Evolutionary conservation across 805 yeast species (phyloP).

Genomic region (Dipodascus geniculatus): DNA sequence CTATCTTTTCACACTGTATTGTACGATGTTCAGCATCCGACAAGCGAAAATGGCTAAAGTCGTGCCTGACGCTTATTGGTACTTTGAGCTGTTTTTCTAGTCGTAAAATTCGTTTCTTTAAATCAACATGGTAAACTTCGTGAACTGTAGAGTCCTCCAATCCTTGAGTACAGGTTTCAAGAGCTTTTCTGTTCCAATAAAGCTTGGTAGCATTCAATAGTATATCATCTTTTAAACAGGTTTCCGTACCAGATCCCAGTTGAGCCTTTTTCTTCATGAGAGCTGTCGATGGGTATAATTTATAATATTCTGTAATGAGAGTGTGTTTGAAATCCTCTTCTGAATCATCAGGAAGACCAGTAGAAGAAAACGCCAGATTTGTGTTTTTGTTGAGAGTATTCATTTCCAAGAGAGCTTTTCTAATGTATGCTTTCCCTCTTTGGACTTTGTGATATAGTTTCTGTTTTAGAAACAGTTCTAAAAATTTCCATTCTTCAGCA

Average conservation of each 20-base stretch:
- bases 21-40: neutral
- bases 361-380: neutral
- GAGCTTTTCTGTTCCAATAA: neutral
- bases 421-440: slow-evolving; percentile 1
- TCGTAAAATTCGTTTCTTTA: neutral
- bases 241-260: neutral
- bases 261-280: neutral
- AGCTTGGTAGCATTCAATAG: neutral
- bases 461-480: slow-evolving; percentile 1
- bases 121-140: neutral
- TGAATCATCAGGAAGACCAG: neutral
- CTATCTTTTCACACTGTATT: neutral
- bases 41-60: neutral
- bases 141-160: neutral
- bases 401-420: slow-evolving; percentile 3
- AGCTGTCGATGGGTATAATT: neutral
- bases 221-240: neutral
- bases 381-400: neutral
- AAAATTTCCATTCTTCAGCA: neutral
- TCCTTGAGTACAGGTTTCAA: neutral
- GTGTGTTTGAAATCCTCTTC: neutral
- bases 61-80: neutral
- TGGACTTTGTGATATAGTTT: neutral
- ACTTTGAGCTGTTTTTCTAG: neutral
- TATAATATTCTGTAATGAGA: neutral